phyloP scores from a whole-genome alignment of 768 basidiomycete genomes.

The Coprinellus aureogranulatus region DNA sequence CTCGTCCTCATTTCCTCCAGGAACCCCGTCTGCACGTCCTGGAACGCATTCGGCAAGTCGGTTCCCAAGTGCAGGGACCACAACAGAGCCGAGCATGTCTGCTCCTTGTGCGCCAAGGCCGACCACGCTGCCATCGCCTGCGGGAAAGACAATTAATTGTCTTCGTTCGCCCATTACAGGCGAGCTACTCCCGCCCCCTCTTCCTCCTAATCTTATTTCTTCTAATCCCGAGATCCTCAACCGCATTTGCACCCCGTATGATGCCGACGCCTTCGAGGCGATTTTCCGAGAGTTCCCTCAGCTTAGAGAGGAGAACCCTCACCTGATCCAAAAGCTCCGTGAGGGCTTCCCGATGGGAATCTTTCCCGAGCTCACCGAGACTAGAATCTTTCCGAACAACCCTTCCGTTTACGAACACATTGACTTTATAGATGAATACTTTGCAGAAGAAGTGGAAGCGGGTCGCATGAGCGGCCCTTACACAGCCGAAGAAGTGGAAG shows the following conservation, averaged over 20 bases:
- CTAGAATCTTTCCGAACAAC: constrained; percentile 22
- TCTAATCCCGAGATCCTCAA: constrained; percentile 17
- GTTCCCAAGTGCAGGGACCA: not conserved
- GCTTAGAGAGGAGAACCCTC: constrained; percentile 23
- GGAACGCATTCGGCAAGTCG: too few species aligned
- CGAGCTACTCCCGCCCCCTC: constrained; percentile 15
- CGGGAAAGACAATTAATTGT: not conserved
- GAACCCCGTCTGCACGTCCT: too few species aligned
- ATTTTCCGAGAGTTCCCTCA: constrained; percentile 24
- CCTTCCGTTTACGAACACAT: constrained; percentile 7
- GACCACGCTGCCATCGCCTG: constrained; percentile 19
- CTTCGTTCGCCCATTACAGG: constrained; percentile 12
- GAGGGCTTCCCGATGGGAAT: constrained; percentile 24
- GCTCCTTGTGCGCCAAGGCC: constrained; percentile 22
- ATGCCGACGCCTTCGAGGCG: constrained; percentile 24
- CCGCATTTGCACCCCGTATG: constrained; percentile 30
- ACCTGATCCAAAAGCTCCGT: constrained; percentile 16
- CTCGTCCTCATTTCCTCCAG: too few species aligned
- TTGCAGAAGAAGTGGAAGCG: too few species aligned
- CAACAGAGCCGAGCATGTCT: constrained; percentile 14
- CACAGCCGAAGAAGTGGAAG: constrained; percentile 17
- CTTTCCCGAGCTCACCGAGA: constrained; percentile 21
- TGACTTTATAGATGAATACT: constrained; percentile 9
- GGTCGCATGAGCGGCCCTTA: constrained; percentile 13
- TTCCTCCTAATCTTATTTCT: constrained; percentile 14